These are phyloP conservation scores for Starmerella floricola DNA, from an alignment of 805 yeast species.

Conservation along the genomic window DNA sequence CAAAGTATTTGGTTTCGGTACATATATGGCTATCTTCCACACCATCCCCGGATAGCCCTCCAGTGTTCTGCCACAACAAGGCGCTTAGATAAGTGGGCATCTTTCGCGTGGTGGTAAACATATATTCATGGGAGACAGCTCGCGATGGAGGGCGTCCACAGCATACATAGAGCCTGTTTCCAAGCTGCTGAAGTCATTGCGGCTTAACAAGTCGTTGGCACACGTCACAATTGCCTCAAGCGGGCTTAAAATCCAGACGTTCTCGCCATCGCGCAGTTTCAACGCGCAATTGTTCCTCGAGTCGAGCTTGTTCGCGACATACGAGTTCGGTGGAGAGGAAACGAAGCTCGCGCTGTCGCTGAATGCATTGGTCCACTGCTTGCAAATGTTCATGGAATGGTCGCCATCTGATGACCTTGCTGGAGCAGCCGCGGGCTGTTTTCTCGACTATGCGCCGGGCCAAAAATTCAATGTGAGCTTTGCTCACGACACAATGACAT, in stretches of 20 bases:
- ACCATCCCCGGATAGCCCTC: too few species aligned
- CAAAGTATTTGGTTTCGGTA: too few species aligned
- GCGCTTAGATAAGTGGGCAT: neutral
- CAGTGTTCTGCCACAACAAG: neutral
- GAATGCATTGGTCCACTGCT: slow-evolving; percentile 16
- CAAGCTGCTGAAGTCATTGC: slow-evolving; percentile 13
- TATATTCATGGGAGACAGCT: neutral
- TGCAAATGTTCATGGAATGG: slow-evolving; percentile 30
- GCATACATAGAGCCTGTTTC: slow-evolving; percentile 15
- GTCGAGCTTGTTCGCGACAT: slow-evolving; percentile 17
- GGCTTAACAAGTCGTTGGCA: slow-evolving; percentile 7
- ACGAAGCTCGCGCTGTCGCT: slow-evolving; percentile 10
- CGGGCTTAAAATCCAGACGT: slow-evolving; percentile 13
- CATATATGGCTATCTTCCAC: too few species aligned
- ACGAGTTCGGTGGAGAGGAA: slow-evolving; percentile 4
- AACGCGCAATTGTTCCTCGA: slow-evolving; percentile 17
- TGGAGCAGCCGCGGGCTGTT: slow-evolving; percentile 27
- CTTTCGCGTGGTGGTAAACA: too few species aligned
- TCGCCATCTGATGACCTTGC: slow-evolving; percentile 28
- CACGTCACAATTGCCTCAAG: slow-evolving; percentile 3
- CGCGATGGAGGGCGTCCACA: slow-evolving; percentile 17
- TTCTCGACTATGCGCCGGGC: slow-evolving; percentile 43
- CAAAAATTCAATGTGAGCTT: slow-evolving; percentile 25
- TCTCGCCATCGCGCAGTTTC: slow-evolving; percentile 15
- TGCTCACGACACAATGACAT: slow-evolving; percentile 31